phyloP scores from a whole-genome alignment of 768 basidiomycete genomes.

The Xerocomellus intermedius region DNA sequence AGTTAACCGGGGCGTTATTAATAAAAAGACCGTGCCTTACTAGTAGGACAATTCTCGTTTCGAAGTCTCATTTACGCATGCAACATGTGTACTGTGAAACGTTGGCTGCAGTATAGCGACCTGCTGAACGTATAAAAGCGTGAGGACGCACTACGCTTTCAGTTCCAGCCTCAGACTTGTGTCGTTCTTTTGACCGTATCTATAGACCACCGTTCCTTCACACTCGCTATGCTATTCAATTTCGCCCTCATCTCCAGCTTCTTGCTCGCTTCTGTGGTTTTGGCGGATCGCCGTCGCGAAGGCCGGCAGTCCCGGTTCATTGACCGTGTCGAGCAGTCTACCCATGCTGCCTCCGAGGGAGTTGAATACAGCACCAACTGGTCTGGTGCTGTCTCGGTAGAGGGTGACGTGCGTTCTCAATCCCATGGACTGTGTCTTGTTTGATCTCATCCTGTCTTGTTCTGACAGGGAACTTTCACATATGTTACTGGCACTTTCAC shows the following conservation, averaged over 20 bases:
- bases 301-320: not conserved
- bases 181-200: not conserved
- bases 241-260: not conserved
- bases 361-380: not conserved
- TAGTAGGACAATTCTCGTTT: no score
- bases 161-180: not conserved
- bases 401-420: not conserved
- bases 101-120: not conserved
- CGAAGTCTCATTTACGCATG: no score
- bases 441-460: not conserved
- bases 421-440: not conserved
- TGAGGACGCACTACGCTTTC: not conserved
- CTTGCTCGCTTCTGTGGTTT: not conserved
- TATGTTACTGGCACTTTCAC: not conserved
- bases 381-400: not conserved
- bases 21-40: no score
- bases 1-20: no score
- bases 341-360: not conserved
- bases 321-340: not conserved
- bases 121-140: not conserved
- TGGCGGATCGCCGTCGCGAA: not conserved
- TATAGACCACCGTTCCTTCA: not conserved
- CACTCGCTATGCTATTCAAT: not conserved
- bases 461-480: conserved; percentile 5
- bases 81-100: no score